These are phyloP conservation scores for Coniosporium tulheliwenetii DNA, from an alignment of 2,329 filamentous ascomycete genomes.

Conservation along the genomic window DNA sequence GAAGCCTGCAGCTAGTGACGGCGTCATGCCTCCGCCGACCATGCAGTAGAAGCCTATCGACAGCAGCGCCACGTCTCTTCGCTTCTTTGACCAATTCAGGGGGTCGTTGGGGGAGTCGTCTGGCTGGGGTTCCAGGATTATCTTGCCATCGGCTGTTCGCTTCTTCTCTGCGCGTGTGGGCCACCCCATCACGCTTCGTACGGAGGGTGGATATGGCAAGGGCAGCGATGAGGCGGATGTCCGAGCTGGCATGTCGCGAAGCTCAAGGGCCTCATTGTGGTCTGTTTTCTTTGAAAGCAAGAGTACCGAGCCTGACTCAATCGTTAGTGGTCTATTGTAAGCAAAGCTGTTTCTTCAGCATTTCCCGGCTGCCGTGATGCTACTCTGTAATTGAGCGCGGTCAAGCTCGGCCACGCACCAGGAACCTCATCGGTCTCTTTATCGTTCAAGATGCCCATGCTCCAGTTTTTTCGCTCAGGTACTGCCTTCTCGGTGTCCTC, in stretches of 20 bases:
- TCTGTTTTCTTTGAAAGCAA: conserved; percentile 39
- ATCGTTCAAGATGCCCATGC: conserved; percentile 72
- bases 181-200: conserved; percentile 3
- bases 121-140: conserved; percentile 82
- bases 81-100: conserved; percentile 76
- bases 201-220: conserved; percentile 16
- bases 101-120: conserved; percentile 85
- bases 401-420: conserved; percentile 32
- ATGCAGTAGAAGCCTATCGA: conserved; percentile 86
- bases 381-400: not conserved
- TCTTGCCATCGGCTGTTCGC: conserved; percentile 62
- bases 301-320: conserved; percentile 39
- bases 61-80: conserved; percentile 63
- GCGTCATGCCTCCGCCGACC: conserved; percentile 84
- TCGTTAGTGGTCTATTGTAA: not conserved
- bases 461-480: conserved; percentile 26
- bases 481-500: not conserved
- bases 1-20: conserved; percentile 80
- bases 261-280: conserved; percentile 46
- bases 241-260: conserved; percentile 46
- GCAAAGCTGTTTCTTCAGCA: not conserved
- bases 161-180: conserved; percentile 39
- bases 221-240: conserved; percentile 40
- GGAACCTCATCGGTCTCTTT: conserved; percentile 72
- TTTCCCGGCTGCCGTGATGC: not conserved